Base-by-base conservation (phyloP, 139 green algal genomes). In the Auxenochlorella pyrenoidosa region DNA sequence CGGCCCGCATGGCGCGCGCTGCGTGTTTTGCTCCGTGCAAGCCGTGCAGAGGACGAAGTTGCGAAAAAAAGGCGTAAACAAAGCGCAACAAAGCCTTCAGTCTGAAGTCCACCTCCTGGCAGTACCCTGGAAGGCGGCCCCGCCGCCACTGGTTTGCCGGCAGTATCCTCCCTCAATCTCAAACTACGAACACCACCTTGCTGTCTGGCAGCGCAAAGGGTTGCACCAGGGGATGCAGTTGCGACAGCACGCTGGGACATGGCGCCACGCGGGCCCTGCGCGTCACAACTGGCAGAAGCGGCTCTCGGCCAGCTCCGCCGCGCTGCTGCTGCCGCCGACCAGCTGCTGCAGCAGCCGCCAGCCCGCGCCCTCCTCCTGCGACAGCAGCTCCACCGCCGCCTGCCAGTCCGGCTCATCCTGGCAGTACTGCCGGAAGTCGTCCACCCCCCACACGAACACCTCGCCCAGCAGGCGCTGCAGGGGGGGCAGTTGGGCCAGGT, bases 341-440 rank as follows among this genome's bases (percentile, higher is more conserved):
- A 95, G 65, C 43, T 86, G 51, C 8, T 28, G 22, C 26, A 96
- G 60, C 13, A 96, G 86, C 43, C 93, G 63, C 94, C 94, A 96
- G 21, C 93, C 90, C 0, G 87, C 90, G 0, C 83, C 73, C 0
- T 88, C 82, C 22, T 88, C 90, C 44, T 92, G 81, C 28, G 92
- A 88, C 65, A 96, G 90, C 34, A 96, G 86, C 22, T 73, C 41
- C 43, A 92, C 86, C 22, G 93, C 59, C 8, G 65, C 60, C 41
- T 28, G 60, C 84, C 89, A 95, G 44, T 87, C 79, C 2, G 85
- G 75, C 24, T 90, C 89, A 0, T 91, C 75, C 70, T 90, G 82
- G 71, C 85, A 90, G 82, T 94, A 93, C 51, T 79, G 58, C 83
- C 66, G 65, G 75, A 84, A 89, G 10, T 86, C 70, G 10, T 79